These are phyloP conservation scores for Fibroporia radiculosa DNA, from an alignment of 768 basidiomycete genomes.

Conservation along the genomic window DNA sequence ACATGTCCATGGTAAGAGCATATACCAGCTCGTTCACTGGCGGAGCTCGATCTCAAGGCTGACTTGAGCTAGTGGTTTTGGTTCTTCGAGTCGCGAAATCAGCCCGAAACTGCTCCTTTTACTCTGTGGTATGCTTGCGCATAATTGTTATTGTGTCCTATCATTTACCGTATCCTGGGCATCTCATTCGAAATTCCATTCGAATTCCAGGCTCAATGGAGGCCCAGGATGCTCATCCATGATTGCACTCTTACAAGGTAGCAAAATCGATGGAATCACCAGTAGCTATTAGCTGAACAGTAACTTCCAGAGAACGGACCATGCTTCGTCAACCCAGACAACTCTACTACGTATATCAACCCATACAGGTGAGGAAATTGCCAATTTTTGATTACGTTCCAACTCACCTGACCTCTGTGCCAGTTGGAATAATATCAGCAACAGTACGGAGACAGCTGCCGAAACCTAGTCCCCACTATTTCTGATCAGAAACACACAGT, in stretches of 20 bases:
- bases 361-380: slow-evolving; percentile 41
- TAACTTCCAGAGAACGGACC: slow-evolving; percentile 57
- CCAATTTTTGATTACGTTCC: background rate
- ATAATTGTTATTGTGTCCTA: slow-evolving; percentile 3
- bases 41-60: too few species aligned
- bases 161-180: too few species aligned
- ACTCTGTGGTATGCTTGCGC: slow-evolving; percentile 69
- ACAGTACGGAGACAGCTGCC: slow-evolving; percentile 45
- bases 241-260: slow-evolving; percentile 61
- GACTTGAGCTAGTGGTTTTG: slow-evolving; percentile 54
- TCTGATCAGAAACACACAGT: too few species aligned
- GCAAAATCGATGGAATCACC: too few species aligned
- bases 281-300: too few species aligned
- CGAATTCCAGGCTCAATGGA: slow-evolving; percentile 23
- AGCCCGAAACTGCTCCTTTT: slow-evolving; percentile 56
- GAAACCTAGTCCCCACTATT: background rate
- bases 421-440: slow-evolving; percentile 65
- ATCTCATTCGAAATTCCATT: too few species aligned
- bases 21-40: too few species aligned
- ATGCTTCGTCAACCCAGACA: slow-evolving; percentile 48
- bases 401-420: too few species aligned
- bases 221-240: slow-evolving; percentile 33
- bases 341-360: slow-evolving; percentile 40
- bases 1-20: slow-evolving; percentile 54
- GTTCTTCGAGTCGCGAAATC: slow-evolving; percentile 60